Percentiles rank a stretch among this genome's conserved stretches.
Evolutionary conservation across 495 filamentous ascomycete genomes (phyloP).

Genomic region (Penicillium flavigenum): DNA sequence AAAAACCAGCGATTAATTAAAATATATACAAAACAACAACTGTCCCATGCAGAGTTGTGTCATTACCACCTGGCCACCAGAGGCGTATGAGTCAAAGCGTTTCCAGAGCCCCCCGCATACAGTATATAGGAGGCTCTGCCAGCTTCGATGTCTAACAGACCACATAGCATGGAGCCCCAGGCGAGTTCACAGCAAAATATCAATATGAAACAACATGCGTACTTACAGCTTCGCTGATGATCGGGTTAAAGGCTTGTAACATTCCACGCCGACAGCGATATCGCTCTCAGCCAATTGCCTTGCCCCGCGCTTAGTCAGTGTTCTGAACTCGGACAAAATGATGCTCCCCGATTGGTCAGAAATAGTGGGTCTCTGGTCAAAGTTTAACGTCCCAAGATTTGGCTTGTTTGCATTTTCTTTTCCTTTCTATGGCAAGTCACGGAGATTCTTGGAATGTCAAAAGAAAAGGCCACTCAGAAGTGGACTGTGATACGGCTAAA

Average conservation of each 20-base stretch:
- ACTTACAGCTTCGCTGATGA: constrained; percentile 34
- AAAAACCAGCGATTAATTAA: neutral
- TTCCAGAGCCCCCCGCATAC: constrained; percentile 13
- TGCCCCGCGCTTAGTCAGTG: constrained; percentile 43
- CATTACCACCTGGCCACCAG: constrained; percentile 5
- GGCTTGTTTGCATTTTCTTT: constrained; percentile 10
- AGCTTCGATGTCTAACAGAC: constrained; percentile 10
- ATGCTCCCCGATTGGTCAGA: constrained; percentile 19
- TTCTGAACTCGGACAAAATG: constrained; percentile 9
- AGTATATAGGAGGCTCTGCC: constrained; percentile 1
- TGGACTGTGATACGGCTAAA: neutral
- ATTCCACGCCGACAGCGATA: constrained; percentile 33
- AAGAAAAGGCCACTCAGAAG: neutral
- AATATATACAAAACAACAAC: neutral
- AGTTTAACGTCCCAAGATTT: constrained; percentile 2
- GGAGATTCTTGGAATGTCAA: too few relatives aligned
- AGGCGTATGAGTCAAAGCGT: constrained; percentile 15
- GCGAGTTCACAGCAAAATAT: neutral
- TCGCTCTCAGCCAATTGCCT: constrained; percentile 32
- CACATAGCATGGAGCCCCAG: constrained; percentile 1
- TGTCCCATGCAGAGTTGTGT: neutral
- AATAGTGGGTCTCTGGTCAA: neutral
- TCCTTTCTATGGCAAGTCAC: too few relatives aligned
- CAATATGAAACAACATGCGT: neutral
- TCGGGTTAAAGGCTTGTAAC: constrained; percentile 30